These are phyloP conservation scores for Populus hybrid DNA, from an alignment of 441 rosid species.

Conservation along the genomic window DNA sequence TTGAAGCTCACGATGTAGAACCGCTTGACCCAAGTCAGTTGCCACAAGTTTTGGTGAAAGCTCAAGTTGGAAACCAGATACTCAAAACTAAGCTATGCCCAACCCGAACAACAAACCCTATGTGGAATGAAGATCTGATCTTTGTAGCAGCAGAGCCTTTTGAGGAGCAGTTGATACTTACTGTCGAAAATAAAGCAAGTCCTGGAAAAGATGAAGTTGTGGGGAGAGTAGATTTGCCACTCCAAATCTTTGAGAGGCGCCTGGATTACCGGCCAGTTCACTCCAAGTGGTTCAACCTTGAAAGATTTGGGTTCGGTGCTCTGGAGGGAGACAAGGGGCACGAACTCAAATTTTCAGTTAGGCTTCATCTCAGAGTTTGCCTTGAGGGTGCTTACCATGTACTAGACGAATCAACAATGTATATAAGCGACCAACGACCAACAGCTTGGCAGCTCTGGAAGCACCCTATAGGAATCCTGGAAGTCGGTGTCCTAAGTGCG, in stretches of 20 bases:
- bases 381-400: conserved; percentile 97
- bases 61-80: conserved; percentile 71
- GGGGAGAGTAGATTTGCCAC: conserved; percentile 53
- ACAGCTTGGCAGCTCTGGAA: conserved; percentile 92
- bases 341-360: conserved; percentile 74
- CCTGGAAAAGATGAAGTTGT: conserved; percentile 61
- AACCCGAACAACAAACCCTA: conserved; percentile 46
- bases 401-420: conserved; percentile 90
- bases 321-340: conserved; percentile 71
- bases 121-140: conserved; percentile 85
- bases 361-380: conserved; percentile 76
- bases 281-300: conserved; percentile 84
- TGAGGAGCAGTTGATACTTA: conserved; percentile 69
- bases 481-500: conserved; percentile 79
- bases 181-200: conserved; percentile 65
- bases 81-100: conserved; percentile 59
- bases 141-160: conserved; percentile 91
- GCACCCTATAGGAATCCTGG: conserved; percentile 71
- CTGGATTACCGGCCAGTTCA: conserved; percentile 80
- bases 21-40: conserved; percentile 55
- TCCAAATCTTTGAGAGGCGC: conserved; percentile 62
- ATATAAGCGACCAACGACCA: conserved; percentile 84
- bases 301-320: conserved; percentile 63
- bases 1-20: conserved; percentile 86
- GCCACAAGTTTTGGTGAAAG: conserved; percentile 72